These are phyloP conservation scores for Tolypocladium tundrense DNA, from an alignment of 2,329 filamentous ascomycete species.

Conservation along the genomic window DNA sequence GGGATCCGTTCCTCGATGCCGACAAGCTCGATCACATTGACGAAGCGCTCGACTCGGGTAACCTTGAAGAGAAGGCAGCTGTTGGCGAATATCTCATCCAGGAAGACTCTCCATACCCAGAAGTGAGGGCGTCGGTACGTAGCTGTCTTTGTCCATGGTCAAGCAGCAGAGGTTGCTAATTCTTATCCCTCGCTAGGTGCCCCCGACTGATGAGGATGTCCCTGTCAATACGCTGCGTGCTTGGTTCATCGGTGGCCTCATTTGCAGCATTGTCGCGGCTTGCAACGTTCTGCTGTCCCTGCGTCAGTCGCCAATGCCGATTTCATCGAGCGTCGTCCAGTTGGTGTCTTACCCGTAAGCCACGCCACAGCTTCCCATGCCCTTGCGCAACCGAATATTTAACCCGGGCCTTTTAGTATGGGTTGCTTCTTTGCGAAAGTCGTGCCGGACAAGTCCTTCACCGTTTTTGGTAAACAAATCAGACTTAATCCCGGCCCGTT, in stretches of 20 bases:
- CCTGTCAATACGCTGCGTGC: conserved; percentile 48
- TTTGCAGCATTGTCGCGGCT: conserved; percentile 47
- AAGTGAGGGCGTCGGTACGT: conserved; percentile 15
- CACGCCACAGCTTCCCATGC: not conserved
- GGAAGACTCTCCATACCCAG: conserved; percentile 35
- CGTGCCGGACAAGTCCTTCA: conserved; percentile 29
- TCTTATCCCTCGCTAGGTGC: conserved; percentile 6
- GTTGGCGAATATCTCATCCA: conserved; percentile 36
- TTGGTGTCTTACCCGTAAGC: conserved; percentile 38
- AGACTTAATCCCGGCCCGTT: conserved; percentile 37
- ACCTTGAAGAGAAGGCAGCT: conserved; percentile 32
- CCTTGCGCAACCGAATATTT: not conserved
- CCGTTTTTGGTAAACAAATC: conserved; percentile 29
- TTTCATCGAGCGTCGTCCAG: conserved; percentile 45
- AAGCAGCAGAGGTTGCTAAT: not conserved
- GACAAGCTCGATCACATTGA: conserved; percentile 42
- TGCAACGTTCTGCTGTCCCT: conserved; percentile 44
- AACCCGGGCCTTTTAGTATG: conserved; percentile 8
- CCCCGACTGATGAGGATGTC: conserved; percentile 39
- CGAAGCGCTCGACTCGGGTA: conserved; percentile 30
- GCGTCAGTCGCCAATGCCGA: conserved; percentile 38
- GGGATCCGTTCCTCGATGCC: conserved; percentile 46
- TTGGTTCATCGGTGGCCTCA: conserved; percentile 46
- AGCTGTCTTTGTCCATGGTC: not conserved
- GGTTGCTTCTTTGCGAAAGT: conserved; percentile 31